Base-by-base conservation (phyloP, 129 eudicot species). In the Kitagawia praeruptora region DNA sequence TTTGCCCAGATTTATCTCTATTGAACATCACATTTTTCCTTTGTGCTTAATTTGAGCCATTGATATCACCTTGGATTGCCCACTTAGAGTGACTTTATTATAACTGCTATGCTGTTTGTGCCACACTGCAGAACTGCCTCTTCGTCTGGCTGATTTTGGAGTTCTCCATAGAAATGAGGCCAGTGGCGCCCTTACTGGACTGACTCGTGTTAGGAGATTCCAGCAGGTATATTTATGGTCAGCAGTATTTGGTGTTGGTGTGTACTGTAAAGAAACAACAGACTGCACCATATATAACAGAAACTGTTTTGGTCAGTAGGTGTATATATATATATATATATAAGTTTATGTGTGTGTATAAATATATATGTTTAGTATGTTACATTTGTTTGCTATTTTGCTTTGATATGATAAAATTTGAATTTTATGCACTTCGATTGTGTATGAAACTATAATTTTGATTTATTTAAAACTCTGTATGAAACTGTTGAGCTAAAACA, bases 111-210 rank as follows among this genome's bases (percentile, higher is more conserved):
- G 14, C 72, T 66, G 72, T 31, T 31, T 67, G 73, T 34, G 18
- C 0, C 73, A 28, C 41, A 67, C 75, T 87, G 74, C 91, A 93
- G 99, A 96, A 80, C 93, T 96, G 83, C 98, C 99, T 16, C 93
- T 96, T 67, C 99, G 98, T 77, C 56, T 96, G 54, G 99, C 99
- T 64, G 99, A 96, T 85, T 96, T 96, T 84, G 99, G 99, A 64
- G 98, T 90, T 73, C 74, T 96, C 84, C 99, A 96, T 78, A 92
- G 99, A 69, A 96, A 96, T 88, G 99, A 96, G 83, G 99, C 98
- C 81, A 96, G 99, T 88, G 99, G 98, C 70, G 98, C 98, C 69
- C 91, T 96, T 70, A 96, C 96, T 21, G 99, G 98, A 58, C 79
- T 96, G 80, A 96, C 99, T 27, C 99, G 98, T 82, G 98, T 92